Percentiles rank a stretch among this genome's conserved stretches.
Conservation (phyloP, 2,329 filamentous ascomycete genomes). For the Scedosporium minutisporum region DNA sequence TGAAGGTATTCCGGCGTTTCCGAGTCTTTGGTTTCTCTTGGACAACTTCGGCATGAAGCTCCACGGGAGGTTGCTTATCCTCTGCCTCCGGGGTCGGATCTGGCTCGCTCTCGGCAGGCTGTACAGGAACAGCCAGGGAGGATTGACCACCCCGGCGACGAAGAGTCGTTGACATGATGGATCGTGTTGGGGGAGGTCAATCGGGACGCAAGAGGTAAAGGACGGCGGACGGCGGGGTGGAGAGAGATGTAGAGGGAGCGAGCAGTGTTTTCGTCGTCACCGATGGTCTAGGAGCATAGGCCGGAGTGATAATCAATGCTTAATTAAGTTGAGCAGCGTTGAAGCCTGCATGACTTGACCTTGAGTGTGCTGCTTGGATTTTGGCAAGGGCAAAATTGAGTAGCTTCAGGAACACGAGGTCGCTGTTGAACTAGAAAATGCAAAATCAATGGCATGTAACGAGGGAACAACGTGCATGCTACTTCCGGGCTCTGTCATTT, state of each 20-base stretch:
- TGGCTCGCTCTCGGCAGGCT: constrained; percentile 10
- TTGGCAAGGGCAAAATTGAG: neutral
- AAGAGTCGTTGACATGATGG: constrained; percentile 7
- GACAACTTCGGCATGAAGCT: constrained; percentile 30
- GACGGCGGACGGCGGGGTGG: neutral
- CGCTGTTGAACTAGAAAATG: neutral
- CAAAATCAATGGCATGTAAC: neutral
- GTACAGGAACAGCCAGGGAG: neutral
- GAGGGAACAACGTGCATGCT: neutral
- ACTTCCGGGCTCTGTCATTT: neutral
- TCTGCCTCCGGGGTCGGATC: neutral
- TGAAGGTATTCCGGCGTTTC: constrained; percentile 69
- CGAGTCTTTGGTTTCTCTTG: constrained; percentile 39
- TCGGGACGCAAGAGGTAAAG: neutral
- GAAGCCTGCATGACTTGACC: too few species aligned
- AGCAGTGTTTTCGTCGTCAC: neutral
- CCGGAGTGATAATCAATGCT: too few species aligned
- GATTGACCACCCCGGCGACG: constrained; percentile 3
- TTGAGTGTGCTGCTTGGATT: neutral
- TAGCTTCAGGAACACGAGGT: neutral
- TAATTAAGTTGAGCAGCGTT: too few species aligned
- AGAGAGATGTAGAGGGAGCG: neutral
- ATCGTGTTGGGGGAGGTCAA: neutral
- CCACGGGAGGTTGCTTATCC: constrained; percentile 9
- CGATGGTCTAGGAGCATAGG: too few species aligned